phyloP scores from a whole-genome alignment of 768 basidiomycete genomes.

The Pisolithus orientalis region DNA sequence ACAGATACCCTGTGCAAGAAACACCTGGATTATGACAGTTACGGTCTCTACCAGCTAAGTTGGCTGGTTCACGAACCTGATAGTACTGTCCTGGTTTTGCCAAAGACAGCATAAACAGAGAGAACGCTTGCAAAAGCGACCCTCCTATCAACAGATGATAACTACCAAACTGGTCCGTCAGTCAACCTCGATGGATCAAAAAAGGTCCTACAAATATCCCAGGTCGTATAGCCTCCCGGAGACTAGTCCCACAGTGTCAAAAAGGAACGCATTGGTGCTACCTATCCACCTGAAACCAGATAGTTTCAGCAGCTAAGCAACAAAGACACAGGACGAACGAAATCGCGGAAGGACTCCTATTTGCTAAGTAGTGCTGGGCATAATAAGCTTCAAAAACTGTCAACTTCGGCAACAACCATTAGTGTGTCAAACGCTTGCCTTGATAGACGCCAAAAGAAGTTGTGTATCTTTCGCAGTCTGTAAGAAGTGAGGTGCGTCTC shows the following conservation, averaged over 20 bases:
- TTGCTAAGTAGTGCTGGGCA: too few relatives aligned
- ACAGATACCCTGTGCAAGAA: slow-evolving; percentile 44
- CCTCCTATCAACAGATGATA: slow-evolving; percentile 41
- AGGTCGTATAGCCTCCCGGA: not conserved
- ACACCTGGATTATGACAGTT: slow-evolving; percentile 26
- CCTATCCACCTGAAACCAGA: not conserved
- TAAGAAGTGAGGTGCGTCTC: too few relatives aligned
- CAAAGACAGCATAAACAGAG: slow-evolving; percentile 41
- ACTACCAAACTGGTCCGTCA: slow-evolving; percentile 16
- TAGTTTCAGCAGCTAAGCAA: not conserved
- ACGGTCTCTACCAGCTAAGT: not conserved
- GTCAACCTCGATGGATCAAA: not conserved
- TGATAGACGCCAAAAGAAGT: too few relatives aligned
- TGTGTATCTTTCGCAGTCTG: too few relatives aligned
- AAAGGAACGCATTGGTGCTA: not conserved
- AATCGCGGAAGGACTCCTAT: not conserved
- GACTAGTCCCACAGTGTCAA: not conserved
- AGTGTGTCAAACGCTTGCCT: too few relatives aligned
- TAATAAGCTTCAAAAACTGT: too few relatives aligned
- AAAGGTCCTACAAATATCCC: not conserved
- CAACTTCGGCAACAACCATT: too few relatives aligned
- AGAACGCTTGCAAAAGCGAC: slow-evolving; percentile 35
- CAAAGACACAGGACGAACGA: not conserved
- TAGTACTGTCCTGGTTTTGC: slow-evolving; percentile 36
- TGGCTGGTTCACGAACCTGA: slow-evolving; percentile 27